Evolutionary conservation across 352 stramenopile genomes (phyloP), one percentile per base, ranked within the genome.

Genomic region (Globisporangium megalacanthum): DNA sequence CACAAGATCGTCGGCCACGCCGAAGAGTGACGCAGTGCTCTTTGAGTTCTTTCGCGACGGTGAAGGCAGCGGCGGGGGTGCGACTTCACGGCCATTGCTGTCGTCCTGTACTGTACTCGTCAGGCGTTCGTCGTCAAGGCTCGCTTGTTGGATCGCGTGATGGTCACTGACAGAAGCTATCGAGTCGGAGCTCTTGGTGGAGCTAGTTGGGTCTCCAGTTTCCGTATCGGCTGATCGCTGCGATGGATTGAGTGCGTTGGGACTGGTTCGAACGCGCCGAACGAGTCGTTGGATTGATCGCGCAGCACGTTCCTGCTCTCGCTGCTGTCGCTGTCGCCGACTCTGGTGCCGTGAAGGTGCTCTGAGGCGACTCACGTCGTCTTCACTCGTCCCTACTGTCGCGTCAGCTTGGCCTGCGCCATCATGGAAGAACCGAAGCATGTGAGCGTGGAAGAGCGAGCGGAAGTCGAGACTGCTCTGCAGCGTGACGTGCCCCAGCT

Each of bases 381-480:
- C 31, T n/a, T 31, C n/a, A 2, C 17, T 49, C 35, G 35, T 39
- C 6, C 5, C 25, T 58, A 35, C 10, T 35, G 35, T 0, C 37
- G 14, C 6, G 22, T 37, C 8, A 15, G 44, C 44, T 11, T 29
- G 17, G 3, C 2, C 0, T 3, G 44, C 10, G 19, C 31, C 44
- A 10, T 17, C 36, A 41, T 76, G 60, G 14, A 64, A 36, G 54
- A 82, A 83, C 11, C 58, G 53, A 45, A 77, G 53, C 3, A 63
- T 3, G 6, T 61, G 60, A 0, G 64, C 79, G 15, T 76, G 68
- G 4, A 86, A 36, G 36, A 87, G 59, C 17, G 71, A 71, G 15
- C 77, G 77, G 15, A 89, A 82, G 52, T 87, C 73, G 10, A 84
- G 54, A 7, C 67, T 83, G 41, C 72, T 87, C 35, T 89, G 79